Conservation (phyloP, 2,329 filamentous ascomycete genomes). For the Pyrenochaeta sp. region DNA sequence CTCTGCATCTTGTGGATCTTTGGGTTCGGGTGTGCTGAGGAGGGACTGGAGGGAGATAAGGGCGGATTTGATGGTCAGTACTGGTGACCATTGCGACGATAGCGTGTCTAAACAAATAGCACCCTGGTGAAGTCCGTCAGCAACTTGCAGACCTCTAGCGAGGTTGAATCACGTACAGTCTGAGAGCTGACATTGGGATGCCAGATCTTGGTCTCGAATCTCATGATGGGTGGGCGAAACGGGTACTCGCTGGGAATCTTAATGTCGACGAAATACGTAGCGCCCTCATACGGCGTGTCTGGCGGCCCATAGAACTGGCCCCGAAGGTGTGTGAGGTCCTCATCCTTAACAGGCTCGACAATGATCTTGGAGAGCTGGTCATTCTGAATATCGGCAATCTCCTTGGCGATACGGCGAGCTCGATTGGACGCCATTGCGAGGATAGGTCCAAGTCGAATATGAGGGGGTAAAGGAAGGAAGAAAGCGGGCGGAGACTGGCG, state of each 20-base stretch:
- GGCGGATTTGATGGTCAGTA: constrained; percentile 94
- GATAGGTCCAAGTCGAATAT: constrained; percentile 4
- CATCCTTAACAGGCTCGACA: constrained; percentile 69
- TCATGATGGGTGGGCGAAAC: constrained; percentile 91
- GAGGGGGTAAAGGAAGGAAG: constrained; percentile 3
- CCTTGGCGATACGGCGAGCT: constrained; percentile 72
- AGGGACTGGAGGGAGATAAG: constrained; percentile 92
- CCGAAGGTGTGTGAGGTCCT: constrained; percentile 81
- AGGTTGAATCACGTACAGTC: constrained; percentile 71
- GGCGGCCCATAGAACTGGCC: constrained; percentile 87
- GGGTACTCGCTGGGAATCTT: constrained; percentile 88
- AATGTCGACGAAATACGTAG: constrained; percentile 83
- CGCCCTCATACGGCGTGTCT: constrained; percentile 92
- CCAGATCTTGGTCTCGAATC: constrained; percentile 93
- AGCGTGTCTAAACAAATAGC: constrained; percentile 97
- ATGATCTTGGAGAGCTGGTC: constrained; percentile 82
- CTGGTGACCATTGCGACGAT: constrained; percentile 89
- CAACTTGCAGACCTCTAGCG: background rate
- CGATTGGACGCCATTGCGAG: constrained; percentile 64
- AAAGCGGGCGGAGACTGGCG: constrained; percentile 5
- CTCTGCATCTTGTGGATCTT: constrained; percentile 95
- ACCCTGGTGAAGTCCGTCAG: constrained; percentile 66
- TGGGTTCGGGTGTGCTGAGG: constrained; percentile 91
- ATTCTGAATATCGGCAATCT: constrained; percentile 75
- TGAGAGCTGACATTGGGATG: constrained; percentile 96